Conservation (phyloP, 352 stramenopile genomes). For the Pythium volutum region DNA sequence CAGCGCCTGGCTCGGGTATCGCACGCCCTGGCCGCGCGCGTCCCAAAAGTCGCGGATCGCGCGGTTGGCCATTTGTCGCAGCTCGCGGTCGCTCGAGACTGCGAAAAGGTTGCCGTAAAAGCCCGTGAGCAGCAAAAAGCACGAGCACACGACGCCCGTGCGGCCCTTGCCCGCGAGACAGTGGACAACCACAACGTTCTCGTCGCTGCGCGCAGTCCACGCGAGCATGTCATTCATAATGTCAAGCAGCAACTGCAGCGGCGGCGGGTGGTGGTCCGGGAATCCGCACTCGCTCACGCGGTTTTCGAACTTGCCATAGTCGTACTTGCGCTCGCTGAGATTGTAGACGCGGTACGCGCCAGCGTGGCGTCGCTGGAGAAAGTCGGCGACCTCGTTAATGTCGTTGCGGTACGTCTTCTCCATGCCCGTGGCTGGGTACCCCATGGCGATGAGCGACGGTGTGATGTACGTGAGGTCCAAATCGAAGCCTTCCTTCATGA, state of each 20-base stretch:
- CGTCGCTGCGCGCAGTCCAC: constrained; percentile 55
- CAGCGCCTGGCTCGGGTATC: constrained; percentile 76
- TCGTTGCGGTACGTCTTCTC: constrained; percentile 88
- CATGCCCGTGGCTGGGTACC: constrained; percentile 73
- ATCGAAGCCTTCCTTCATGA: constrained; percentile 81
- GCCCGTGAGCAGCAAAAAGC: constrained; percentile 71
- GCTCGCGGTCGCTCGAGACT: constrained; percentile 55
- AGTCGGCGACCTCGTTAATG: constrained; percentile 67
- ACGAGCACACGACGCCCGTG: constrained; percentile 81
- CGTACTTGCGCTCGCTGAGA: constrained; percentile 77
- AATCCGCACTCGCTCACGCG: constrained; percentile 77
- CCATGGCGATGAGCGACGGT: constrained; percentile 76
- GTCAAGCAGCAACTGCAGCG: constrained; percentile 71
- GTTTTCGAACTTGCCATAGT: constrained; percentile 71
- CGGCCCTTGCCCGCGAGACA: constrained; percentile 78
- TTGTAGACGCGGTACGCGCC: constrained; percentile 79
- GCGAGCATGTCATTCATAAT: constrained; percentile 86
- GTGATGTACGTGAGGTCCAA: constrained; percentile 87
- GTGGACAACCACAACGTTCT: constrained; percentile 80
- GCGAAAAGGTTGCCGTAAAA: constrained; percentile 74
- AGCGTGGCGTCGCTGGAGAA: constrained; percentile 68
- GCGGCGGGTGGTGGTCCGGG: constrained; percentile 77
- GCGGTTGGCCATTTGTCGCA: constrained; percentile 59
- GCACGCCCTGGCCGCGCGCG: constrained; percentile 71
- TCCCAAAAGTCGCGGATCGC: constrained; percentile 80